Base-by-base conservation (phyloP, 2,329 filamentous ascomycete genomes). In the Acephala macrosclerotiorum region DNA sequence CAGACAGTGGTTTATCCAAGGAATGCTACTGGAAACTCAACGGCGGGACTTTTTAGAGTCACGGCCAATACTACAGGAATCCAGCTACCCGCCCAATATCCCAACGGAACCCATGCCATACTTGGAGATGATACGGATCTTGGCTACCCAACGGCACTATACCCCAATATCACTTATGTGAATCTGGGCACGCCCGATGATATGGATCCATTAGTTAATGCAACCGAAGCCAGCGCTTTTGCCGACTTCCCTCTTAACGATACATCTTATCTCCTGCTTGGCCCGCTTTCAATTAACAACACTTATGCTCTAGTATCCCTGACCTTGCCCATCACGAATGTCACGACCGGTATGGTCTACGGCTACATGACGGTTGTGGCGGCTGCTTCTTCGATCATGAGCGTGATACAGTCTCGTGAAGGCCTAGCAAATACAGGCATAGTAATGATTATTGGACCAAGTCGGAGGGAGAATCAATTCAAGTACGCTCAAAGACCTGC, bases 321-420 rank as follows among this genome's bases (percentile, higher is more conserved):
- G 65, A 97, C 94, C 0, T 80, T 95, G 18, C 92, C 94, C 0
- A 87, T 97, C 61, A 85, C 92, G 66, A 89, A 91, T 75, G 91
- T 89, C 70, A 83, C 83, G 1, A 84, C 85, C 1, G 76, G 79
- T 3, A 88, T 91, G 68, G 86, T 95, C 0, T 82, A 97, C 5
- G 94, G 93, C 1, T 97, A 93, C 81, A 86, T 97, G 81, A 97
- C 93, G 0, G 80, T 95, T 1, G 82, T 97, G n/a, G 85, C 91
- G 63, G 87, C 91, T 63, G 90, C 90, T 1, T 80, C 80, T 3
- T 83, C 90, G 1, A 81, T 96, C 3, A 80, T 88, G n/a, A 78
- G 83, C 53, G 84, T 93, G 1, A 80, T 89, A 29, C 78, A 80
- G 20, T 91, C 90, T 1, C 79, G 82, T 1, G 91, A 94, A 76